Evolutionary conservation across 768 basidiomycete species (phyloP), one percentile per base, ranked within the genome.

Genomic region (Suillus lakei): DNA sequence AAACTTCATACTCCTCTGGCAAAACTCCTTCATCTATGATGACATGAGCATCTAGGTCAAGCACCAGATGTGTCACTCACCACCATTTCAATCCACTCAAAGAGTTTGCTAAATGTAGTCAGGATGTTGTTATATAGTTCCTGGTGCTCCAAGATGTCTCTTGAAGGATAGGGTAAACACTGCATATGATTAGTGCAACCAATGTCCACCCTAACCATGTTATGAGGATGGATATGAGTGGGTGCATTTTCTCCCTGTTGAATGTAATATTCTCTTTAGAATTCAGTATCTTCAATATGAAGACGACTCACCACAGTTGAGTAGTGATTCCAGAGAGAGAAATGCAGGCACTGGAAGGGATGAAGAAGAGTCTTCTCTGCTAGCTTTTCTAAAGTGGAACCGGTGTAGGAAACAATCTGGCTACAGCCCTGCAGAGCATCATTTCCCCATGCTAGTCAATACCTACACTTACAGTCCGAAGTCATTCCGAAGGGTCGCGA

Each of bases 1-100:
- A 38, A 16, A 60, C 34, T 41, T 63, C 28, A 44, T 61, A 65
- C 12, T 60, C 64, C 4, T 44, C 61, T 16, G 58, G 28, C 16
- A 65, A 61, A 18, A 26, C 4, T 12, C n/a, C 21, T 60, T 41
- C 39, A 61, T 32, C 60, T n/a, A n/a, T n/a, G n/a, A n/a, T n/a
- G n/a, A n/a, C n/a, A n/a, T n/a, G n/a, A n/a, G n/a, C n/a, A n/a
- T n/a, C n/a, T n/a, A n/a, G n/a, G n/a, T n/a, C n/a, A n/a, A n/a
- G n/a, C n/a, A n/a, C n/a, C n/a, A n/a, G n/a, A n/a, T n/a, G n/a
- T n/a, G n/a, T n/a, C n/a, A 1, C 48, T 26, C 48, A 50, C 48
- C 48, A 28, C 48, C 15, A 15, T 6, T 1, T 50, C 48, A 1
- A 28, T 30, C 50, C 50, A 51, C 16, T 51, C 26, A 30, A 51